Percentiles rank a stretch among this genome's conserved stretches.
Conservation (phyloP, 75 land plant genomes). For the Ceratopteris richardii region DNA sequence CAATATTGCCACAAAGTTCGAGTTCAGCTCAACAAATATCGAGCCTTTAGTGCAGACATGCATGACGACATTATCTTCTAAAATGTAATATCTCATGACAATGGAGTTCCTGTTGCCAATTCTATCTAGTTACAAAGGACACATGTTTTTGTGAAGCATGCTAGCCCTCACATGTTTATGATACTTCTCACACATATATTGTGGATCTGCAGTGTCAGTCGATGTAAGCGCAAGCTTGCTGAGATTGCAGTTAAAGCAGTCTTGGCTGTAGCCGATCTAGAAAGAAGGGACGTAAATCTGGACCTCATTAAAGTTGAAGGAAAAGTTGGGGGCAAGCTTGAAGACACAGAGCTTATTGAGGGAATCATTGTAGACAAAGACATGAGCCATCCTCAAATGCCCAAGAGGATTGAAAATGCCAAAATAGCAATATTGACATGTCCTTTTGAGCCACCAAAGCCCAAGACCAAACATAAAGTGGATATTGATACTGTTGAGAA, state of each 20-base stretch:
- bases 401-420: slow-evolving; percentile 81
- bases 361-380: slow-evolving; percentile 96
- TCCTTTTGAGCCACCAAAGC: slow-evolving; percentile 99
- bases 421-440: slow-evolving; percentile 96
- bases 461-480: slow-evolving; percentile 99
- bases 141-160: no score
- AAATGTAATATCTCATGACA: slow-evolving; percentile 66
- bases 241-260: slow-evolving; percentile 99
- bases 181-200: neutral
- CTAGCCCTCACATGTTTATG: no score
- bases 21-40: slow-evolving; percentile 42
- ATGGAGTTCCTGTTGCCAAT: no score
- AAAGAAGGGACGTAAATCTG: slow-evolving; percentile 91
- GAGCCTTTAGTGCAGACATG: slow-evolving; percentile 92
- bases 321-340: slow-evolving; percentile 91
- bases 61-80: slow-evolving; percentile 97
- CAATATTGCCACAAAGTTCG: slow-evolving; percentile 63
- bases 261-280: slow-evolving; percentile 89
- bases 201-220: slow-evolving; percentile 63
- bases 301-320: slow-evolving; percentile 97
- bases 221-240: slow-evolving; percentile 82
- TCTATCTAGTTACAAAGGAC: no score
- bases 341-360: slow-evolving; percentile 84
- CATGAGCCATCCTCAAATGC: slow-evolving; percentile 99
- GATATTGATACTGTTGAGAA: slow-evolving; percentile 96